Evolutionary conservation across 2,329 filamentous ascomycete species (phyloP).

Genomic region (Harringtonia aguacate): DNA sequence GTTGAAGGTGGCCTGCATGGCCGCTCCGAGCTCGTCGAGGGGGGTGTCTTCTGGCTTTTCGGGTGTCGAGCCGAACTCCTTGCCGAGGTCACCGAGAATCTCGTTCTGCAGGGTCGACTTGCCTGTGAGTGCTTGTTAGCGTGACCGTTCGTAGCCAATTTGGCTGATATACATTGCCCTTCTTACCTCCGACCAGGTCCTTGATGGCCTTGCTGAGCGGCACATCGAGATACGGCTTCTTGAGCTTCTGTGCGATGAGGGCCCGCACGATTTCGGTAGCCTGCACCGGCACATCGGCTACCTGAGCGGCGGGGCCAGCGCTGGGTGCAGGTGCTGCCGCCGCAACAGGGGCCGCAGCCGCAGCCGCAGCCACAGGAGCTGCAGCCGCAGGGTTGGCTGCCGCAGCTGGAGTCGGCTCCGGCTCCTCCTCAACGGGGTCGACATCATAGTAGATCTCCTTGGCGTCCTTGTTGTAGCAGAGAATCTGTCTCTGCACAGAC

Average conservation of each 20-base stretch:
- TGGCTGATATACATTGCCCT: background rate
- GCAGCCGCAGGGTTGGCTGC: slow-evolving; percentile 37
- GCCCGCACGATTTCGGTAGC: slow-evolving; percentile 84
- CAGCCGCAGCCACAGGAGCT: slow-evolving; percentile 42
- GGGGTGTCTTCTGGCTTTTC: slow-evolving; percentile 98
- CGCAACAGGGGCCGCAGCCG: slow-evolving; percentile 40
- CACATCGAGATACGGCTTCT: slow-evolving; percentile 83
- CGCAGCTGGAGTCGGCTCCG: slow-evolving; percentile 37
- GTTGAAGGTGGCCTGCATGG: slow-evolving; percentile 98
- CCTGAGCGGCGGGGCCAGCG: slow-evolving; percentile 75
- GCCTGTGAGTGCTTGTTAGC: slow-evolving; percentile 39
- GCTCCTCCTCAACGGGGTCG: slow-evolving; percentile 86
- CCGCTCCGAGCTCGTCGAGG: slow-evolving; percentile 84
- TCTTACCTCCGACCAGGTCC: slow-evolving; percentile 87
- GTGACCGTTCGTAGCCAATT: too few species aligned
- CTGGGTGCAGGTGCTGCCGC: slow-evolving; percentile 53
- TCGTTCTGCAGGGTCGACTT: slow-evolving; percentile 99
- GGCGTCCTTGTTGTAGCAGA: slow-evolving; percentile 98
- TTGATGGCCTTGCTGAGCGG: slow-evolving; percentile 96
- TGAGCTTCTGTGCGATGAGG: slow-evolving; percentile 92
- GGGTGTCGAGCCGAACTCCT: slow-evolving; percentile 95
- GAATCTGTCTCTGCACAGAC: slow-evolving; percentile 90
- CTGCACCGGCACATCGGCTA: slow-evolving; percentile 77
- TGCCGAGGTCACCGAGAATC: slow-evolving; percentile 92
- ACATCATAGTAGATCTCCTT: slow-evolving; percentile 99